These are phyloP conservation scores for Iberis pinnata DNA, from an alignment of 345 rosid genomes.

Conservation along the genomic window DNA sequence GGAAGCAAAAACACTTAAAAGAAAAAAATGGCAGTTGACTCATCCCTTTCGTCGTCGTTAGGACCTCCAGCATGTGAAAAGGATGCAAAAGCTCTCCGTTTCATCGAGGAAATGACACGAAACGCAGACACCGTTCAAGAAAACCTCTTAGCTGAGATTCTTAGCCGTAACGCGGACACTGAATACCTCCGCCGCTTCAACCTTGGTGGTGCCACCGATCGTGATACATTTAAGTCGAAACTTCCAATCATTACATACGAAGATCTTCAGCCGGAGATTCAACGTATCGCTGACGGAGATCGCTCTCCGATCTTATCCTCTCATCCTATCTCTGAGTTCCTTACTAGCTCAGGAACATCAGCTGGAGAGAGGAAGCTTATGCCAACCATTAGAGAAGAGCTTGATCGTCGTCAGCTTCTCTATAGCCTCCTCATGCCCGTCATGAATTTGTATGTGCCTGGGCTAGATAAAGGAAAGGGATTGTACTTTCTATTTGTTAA, in stretches of 20 bases:
- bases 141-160: constrained; percentile 53
- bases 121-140: constrained; percentile 63
- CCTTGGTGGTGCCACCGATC: constrained; percentile 58
- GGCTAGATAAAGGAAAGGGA: constrained; percentile 86
- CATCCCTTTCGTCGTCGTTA: constrained; percentile 46
- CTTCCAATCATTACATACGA: constrained; percentile 77
- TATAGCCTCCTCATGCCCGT: constrained; percentile 96
- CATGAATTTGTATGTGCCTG: constrained; percentile 94
- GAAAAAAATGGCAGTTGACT: constrained; percentile 63
- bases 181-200: constrained; percentile 62
- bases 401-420: constrained; percentile 78
- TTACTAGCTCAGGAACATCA: constrained; percentile 97
- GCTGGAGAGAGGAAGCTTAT: constrained; percentile 96
- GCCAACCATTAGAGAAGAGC: constrained; percentile 90
- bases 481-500: constrained; percentile 79
- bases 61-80: constrained; percentile 77
- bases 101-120: constrained; percentile 73
- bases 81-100: constrained; percentile 63
- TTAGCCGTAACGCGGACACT: constrained; percentile 49
- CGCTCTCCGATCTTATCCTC: constrained; percentile 75
- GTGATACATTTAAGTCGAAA: constrained; percentile 56
- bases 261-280: constrained; percentile 79
- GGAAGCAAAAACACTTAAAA: neutral
- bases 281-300: constrained; percentile 91
- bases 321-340: constrained; percentile 88